These are phyloP conservation scores for Rhynchosporium agropyri DNA, from an alignment of 2,329 filamentous ascomycete genomes.

Conservation along the genomic window DNA sequence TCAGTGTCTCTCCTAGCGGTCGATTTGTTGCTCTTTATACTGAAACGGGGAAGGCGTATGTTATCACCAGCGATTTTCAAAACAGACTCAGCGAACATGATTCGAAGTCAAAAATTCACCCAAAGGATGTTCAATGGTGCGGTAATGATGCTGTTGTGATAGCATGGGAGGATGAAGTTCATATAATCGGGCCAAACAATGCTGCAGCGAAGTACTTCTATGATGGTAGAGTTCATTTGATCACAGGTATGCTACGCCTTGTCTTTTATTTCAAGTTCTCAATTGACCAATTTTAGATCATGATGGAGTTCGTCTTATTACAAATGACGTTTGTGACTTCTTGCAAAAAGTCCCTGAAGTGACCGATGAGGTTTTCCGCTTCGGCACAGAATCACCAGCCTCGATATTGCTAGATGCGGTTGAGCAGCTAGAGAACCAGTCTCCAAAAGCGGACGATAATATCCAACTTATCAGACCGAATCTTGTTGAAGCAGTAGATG, in stretches of 20 bases:
- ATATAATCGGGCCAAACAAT: conserved; percentile 84
- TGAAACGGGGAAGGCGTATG: conserved; percentile 80
- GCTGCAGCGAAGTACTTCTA: conserved; percentile 81
- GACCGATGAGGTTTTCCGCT: conserved; percentile 84
- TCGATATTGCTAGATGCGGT: conserved; percentile 94
- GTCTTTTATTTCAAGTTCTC: background rate
- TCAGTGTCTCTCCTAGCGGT: conserved; percentile 88
- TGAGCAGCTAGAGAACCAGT: conserved; percentile 87
- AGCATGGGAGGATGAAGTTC: conserved; percentile 97
- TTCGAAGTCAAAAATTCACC: conserved; percentile 80
- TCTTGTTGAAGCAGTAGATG: conserved; percentile 89
- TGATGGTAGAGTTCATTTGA: conserved; percentile 84
- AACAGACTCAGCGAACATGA: conserved; percentile 90
- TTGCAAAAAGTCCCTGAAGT: conserved; percentile 89
- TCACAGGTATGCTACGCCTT: conserved; percentile 62
- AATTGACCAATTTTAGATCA: conserved; percentile 50
- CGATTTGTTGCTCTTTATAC: conserved; percentile 88
- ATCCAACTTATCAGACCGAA: conserved; percentile 90
- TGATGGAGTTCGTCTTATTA: conserved; percentile 88
- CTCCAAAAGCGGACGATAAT: conserved; percentile 95
- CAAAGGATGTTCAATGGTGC: conserved; percentile 92
- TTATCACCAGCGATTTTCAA: conserved; percentile 94
- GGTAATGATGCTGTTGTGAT: conserved; percentile 91
- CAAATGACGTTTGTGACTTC: conserved; percentile 95
- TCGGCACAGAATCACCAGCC: conserved; percentile 84